phyloP scores from a whole-genome alignment of 257 asterid genomes.

The Solanum medicagineum region DNA sequence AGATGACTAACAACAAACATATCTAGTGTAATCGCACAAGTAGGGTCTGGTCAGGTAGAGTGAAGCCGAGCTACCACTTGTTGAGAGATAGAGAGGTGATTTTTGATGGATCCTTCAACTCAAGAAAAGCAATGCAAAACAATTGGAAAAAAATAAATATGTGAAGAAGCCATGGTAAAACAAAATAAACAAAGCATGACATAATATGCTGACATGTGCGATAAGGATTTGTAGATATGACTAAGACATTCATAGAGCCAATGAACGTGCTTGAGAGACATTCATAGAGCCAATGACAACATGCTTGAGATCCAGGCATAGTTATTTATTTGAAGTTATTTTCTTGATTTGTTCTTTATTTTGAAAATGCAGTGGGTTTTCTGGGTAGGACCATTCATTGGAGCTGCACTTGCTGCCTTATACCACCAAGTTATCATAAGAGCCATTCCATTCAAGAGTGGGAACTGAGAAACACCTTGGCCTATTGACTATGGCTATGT shows the following conservation, averaged over 20 bases:
- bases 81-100: no score
- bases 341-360: no score
- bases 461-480: conserved; percentile 8
- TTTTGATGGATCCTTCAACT: not conserved
- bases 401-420: conserved; percentile 74
- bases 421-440: conserved; percentile 60
- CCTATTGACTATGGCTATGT: not conserved
- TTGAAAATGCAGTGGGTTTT: conserved; percentile 45
- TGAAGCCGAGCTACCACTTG: not conserved
- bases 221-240: not conserved
- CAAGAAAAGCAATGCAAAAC: not conserved
- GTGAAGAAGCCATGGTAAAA: not conserved
- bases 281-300: not conserved
- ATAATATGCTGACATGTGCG: not conserved
- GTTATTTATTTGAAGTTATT: no score
- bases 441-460: conserved; percentile 71
- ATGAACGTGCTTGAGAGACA: not conserved
- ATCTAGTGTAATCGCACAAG: not conserved
- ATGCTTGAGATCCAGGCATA: not conserved
- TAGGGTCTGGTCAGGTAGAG: not conserved
- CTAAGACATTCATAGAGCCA: not conserved
- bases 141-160: no score
- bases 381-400: conserved; percentile 79
- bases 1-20: not conserved
- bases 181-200: no score